A percentile compares a stretch with the other conserved stretches of the same genome.
phyloP scores from a whole-genome alignment of 768 basidiomycete species.

The Lactarius deliciosus region DNA sequence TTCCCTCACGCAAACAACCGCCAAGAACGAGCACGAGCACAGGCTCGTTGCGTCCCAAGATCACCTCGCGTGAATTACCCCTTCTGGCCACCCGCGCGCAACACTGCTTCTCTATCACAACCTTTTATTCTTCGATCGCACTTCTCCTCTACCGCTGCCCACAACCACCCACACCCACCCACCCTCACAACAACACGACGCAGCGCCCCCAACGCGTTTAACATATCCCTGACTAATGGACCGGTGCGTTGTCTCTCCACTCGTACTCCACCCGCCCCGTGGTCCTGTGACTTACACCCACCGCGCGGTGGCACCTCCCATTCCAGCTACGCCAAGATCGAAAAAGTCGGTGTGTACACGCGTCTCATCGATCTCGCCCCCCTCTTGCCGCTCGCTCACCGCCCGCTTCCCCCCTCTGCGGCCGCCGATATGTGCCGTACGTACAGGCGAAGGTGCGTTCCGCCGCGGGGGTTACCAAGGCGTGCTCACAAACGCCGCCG shows the following conservation, averaged over 20 bases:
- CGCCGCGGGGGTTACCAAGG: neutral
- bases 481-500: neutral
- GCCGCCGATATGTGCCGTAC: neutral
- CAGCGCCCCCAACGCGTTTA: neutral
- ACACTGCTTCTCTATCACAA: neutral
- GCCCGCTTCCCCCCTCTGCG: too few species aligned
- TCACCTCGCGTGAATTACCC: neutral
- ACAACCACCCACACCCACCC: neutral
- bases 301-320: slow-evolving; percentile 1
- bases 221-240: slow-evolving; percentile 14
- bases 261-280: neutral
- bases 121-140: slow-evolving; percentile 1
- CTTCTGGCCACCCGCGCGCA: neutral
- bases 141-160: neutral
- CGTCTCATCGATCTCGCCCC: neutral
- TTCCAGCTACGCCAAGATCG: slow-evolving; percentile 88
- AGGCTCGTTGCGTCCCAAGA: neutral
- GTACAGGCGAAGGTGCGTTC: slow-evolving; percentile 51
- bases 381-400: neutral
- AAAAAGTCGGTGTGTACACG: slow-evolving; percentile 88
- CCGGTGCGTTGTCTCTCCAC: slow-evolving; percentile 17
- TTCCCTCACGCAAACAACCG: neutral
- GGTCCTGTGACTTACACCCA: neutral
- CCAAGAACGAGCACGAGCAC: neutral
- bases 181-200: neutral